Conservation (phyloP, 2,329 filamentous ascomycete species). For the Aspergillus sp. region DNA sequence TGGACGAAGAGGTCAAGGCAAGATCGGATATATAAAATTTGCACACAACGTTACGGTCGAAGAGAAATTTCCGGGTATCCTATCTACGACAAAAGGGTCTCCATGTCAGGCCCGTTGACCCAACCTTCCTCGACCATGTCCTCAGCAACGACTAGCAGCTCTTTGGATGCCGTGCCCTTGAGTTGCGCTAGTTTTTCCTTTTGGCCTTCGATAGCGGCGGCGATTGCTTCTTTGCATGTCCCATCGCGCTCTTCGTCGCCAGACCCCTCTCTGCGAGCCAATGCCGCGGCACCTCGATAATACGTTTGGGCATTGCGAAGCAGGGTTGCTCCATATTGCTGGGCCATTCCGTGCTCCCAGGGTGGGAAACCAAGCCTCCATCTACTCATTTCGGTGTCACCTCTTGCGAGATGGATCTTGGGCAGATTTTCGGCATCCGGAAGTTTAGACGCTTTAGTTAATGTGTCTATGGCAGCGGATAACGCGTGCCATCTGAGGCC, state of each 20-base stretch:
- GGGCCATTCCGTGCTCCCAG: slow-evolving; percentile 42
- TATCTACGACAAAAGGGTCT: slow-evolving; percentile 32
- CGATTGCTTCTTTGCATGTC: slow-evolving; percentile 50
- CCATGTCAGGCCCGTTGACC: slow-evolving; percentile 38
- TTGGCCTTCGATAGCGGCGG: slow-evolving; percentile 45
- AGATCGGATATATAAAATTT: slow-evolving; percentile 26
- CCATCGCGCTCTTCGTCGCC: slow-evolving; percentile 46
- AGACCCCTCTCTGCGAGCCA: slow-evolving; percentile 43
- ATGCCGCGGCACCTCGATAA: slow-evolving; percentile 53
- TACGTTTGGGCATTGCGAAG: slow-evolving; percentile 59
- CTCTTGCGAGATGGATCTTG: slow-evolving; percentile 55
- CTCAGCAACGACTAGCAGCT: slow-evolving; percentile 45
- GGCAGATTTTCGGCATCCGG: slow-evolving; percentile 51
- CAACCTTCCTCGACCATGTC: slow-evolving; percentile 56
- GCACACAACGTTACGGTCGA: background rate
- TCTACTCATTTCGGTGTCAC: slow-evolving; percentile 57
- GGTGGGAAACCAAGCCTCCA: slow-evolving; percentile 52
- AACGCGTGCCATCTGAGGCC: slow-evolving; percentile 54
- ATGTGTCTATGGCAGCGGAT: slow-evolving; percentile 49
- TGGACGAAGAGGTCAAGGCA: slow-evolving; percentile 43
- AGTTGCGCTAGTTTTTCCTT: slow-evolving; percentile 41
- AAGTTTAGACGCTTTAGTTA: slow-evolving; percentile 54
- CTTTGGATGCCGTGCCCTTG: slow-evolving; percentile 34
- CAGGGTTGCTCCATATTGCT: slow-evolving; percentile 48
- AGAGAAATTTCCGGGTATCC: background rate